Evolutionary conservation across 495 filamentous ascomycete species (phyloP), one percentile per base, ranked within the genome.

Genomic region (Penicillium maclennaniae): DNA sequence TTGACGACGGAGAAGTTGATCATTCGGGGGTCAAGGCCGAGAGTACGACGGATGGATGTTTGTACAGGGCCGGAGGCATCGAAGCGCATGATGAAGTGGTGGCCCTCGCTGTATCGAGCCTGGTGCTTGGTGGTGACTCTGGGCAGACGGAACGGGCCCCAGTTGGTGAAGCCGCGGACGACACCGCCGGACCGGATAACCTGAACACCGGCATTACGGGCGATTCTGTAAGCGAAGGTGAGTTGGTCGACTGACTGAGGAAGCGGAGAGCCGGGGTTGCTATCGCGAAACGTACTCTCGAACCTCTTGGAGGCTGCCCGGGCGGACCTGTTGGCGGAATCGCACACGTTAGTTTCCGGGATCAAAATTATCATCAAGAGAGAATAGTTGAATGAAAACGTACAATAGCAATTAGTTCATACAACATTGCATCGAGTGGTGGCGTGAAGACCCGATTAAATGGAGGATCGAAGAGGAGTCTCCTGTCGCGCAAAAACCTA

Each of bases 41-140:
- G 73, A 17, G 87, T 91, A 50, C 83, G 75, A 55, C 83, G 78
- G 6, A 97, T 79, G 40, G 79, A 78, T 40, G 83, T 69, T 73
- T 97, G 92, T 14, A 87, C 86, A 38, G 71, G 54, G 20, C 82
- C 79, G 40, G 81, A 83, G 28, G 85, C 63, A 69, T 98, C 93
- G 74, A 95, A 98, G 54, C 93, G 89, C 90, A 98, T 89, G 65
- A 95, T 84, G 76, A 98, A 98, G 78, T 97, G 95, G 71, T 97
- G 91, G 28, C 95, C 93, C 34, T 80, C 78, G 48, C 81, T 82
- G 77, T 97, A 86, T 49, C 79, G 79, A 51, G 84, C 81, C 72
- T 96, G 89, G 71, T 92, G 87, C 65, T 83, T 83, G 56, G 79
- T 84, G 48, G 82, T 80, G 55, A 84, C 75, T 56, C 81, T 84